Evolutionary conservation across 352 stramenopile genomes (phyloP).

Genomic region (Phytophthora kernoviae): DNA sequence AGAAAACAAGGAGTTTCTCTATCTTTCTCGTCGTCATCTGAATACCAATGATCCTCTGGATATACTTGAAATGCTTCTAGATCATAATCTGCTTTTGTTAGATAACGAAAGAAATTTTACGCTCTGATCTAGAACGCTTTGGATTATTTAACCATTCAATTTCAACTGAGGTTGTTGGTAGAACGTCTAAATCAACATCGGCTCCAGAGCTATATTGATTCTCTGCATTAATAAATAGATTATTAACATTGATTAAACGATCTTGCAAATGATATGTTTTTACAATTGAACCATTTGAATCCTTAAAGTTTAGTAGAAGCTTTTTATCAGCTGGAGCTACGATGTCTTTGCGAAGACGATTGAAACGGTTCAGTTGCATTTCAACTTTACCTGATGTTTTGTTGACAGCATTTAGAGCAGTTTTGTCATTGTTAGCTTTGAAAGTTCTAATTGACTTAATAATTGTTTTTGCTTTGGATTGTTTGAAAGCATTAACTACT

Average conservation of each 20-base stretch:
- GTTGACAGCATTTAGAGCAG: slow-evolving; percentile 13
- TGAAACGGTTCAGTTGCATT: slow-evolving; percentile 17
- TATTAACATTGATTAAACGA: slow-evolving; percentile 24
- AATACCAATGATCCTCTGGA: slow-evolving; percentile 7
- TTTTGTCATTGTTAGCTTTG: background rate
- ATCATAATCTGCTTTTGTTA: slow-evolving; percentile 26
- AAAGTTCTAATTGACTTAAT: slow-evolving; percentile 9
- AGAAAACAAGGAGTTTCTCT: slow-evolving; percentile 26
- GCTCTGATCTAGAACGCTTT: slow-evolving; percentile 15
- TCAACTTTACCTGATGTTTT: slow-evolving; percentile 14
- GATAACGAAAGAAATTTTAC: slow-evolving; percentile 39
- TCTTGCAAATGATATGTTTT: slow-evolving; percentile 28
- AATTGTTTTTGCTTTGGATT: slow-evolving; percentile 20
- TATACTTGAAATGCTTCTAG: slow-evolving; percentile 31
- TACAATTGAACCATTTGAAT: slow-evolving; percentile 18
- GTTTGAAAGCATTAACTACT: slow-evolving; percentile 17
- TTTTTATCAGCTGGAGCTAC: slow-evolving; percentile 26
- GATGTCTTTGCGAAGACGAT: slow-evolving; percentile 27
- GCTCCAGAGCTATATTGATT: slow-evolving; percentile 32
- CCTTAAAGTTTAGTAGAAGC: slow-evolving; percentile 26
- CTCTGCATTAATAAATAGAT: slow-evolving; percentile 31
- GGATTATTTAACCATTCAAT: slow-evolving; percentile 30
- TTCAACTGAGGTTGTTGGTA: slow-evolving; percentile 18
- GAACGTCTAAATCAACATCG: slow-evolving; percentile 27
- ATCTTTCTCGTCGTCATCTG: slow-evolving; percentile 9